A percentile compares a stretch with the other conserved stretches of the same genome.
Conservation (phyloP, 1,284 basidiomycete genomes). For the Papiliotrema fonsecae region DNA sequence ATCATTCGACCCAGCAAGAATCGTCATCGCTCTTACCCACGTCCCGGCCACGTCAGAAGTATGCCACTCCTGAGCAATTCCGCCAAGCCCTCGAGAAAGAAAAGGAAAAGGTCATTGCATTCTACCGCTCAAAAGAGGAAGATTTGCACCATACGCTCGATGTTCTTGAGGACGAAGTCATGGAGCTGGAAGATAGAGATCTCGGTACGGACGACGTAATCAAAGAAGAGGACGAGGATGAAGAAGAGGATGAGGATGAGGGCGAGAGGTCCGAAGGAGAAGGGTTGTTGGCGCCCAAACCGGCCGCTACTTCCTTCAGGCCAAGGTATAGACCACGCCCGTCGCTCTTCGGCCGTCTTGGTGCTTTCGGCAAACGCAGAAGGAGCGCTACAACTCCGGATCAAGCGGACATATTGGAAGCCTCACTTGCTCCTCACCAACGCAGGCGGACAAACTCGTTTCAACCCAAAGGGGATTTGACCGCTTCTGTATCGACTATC, state of each 20-base stretch:
- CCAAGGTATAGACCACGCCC: slow-evolving; percentile 13
- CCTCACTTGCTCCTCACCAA: slow-evolving; percentile 26
- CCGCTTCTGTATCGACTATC: slow-evolving; percentile 1
- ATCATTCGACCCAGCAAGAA: slow-evolving; percentile 56
- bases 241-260: slow-evolving; percentile 57
- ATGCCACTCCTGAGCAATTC: slow-evolving; percentile 58
- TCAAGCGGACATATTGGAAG: slow-evolving; percentile 43
- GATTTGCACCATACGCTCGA: slow-evolving; percentile 64
- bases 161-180: slow-evolving; percentile 63
- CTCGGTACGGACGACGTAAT: slow-evolving; percentile 51
- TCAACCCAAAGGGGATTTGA: background rate
- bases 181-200: slow-evolving; percentile 62
- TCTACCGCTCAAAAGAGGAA: slow-evolving; percentile 73
- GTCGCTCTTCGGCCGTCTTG: slow-evolving; percentile 19
- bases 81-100: slow-evolving; percentile 74
- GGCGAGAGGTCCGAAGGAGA: slow-evolving; percentile 23
- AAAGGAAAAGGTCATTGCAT: slow-evolving; percentile 71
- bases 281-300: slow-evolving; percentile 17
- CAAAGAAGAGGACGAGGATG: slow-evolving; percentile 55
- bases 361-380: slow-evolving; percentile 11
- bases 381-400: slow-evolving; percentile 17
- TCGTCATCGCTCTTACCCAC: slow-evolving; percentile 43
- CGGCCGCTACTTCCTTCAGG: slow-evolving; percentile 9
- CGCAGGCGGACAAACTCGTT: slow-evolving; percentile 10
- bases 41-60: slow-evolving; percentile 39